A percentile compares a stretch with the other conserved stretches of the same genome.
These are phyloP conservation scores for Viridothelium virens DNA, from an alignment of 495 filamentous ascomycete species.

Conservation along the genomic window DNA sequence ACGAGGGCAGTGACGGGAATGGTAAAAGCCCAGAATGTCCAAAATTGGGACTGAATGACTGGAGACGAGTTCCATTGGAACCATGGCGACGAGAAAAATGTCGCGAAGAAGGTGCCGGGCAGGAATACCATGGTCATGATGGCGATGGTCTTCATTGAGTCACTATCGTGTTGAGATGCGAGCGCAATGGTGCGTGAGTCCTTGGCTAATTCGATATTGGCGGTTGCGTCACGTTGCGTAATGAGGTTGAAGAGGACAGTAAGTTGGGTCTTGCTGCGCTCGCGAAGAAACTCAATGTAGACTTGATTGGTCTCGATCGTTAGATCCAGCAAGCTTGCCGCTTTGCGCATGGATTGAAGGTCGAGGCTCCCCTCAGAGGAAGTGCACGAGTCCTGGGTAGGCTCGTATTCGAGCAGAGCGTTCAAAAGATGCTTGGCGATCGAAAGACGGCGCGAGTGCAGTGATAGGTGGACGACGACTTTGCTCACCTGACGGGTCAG, in stretches of 20 bases:
- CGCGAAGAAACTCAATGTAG: background rate
- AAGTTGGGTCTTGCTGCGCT: background rate
- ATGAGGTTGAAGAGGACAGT: background rate
- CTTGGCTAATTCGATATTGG: constrained; percentile 26
- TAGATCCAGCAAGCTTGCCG: background rate
- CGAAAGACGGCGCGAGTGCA: background rate
- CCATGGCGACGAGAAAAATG: background rate
- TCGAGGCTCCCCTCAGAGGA: background rate
- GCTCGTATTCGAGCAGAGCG: background rate
- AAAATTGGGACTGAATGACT: background rate
- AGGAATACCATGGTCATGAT: constrained; percentile 10
- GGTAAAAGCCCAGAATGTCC: background rate
- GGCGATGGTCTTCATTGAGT: constrained; percentile 5
- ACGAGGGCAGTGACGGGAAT: background rate
- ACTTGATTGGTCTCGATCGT: background rate
- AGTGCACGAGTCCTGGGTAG: background rate
- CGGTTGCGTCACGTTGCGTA: constrained; percentile 25
- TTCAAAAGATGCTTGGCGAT: background rate
- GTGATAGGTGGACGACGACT: background rate
- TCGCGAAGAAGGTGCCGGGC: background rate
- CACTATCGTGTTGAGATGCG: background rate
- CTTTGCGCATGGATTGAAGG: background rate
- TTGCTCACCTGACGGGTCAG: background rate
- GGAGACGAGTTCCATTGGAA: background rate
- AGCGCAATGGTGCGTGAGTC: constrained; percentile 23